Base-by-base conservation (phyloP, 768 basidiomycete genomes). In the Mycena amicta region DNA sequence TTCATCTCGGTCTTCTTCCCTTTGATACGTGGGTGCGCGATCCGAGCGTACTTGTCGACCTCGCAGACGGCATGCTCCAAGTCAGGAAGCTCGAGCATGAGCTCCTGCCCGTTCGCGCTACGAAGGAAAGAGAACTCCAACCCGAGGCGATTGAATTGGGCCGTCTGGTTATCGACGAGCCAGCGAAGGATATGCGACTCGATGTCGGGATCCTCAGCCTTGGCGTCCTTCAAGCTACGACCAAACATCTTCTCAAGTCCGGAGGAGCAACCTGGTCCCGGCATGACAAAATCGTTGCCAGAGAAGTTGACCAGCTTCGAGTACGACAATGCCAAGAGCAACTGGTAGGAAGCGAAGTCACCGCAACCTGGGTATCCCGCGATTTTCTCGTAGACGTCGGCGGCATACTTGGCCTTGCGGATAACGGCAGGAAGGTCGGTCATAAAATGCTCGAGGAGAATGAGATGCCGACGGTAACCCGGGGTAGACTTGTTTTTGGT, bases 51-150 rank as follows among this genome's bases (percentile, higher is more conserved):
- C 67, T 92, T 90, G 73, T 91, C 88, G 45, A 88, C 77, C 68
- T 93, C 91, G 72, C 91, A 93, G 16, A 92, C 72, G 1, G 85
- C 77, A 68, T 93, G 91, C 73, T 93, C 91, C 53, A 92, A 75
- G 68, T 93, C 91, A 33, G 85, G 83, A 50, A 90, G 73, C 63
- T 80, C 78, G 77, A 88, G 83, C 5, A 82, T 81, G 13, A 82
- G 74, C 16, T 67, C 63, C 3, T 77, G 3, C 2, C 57, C 57
- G 4, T 25, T 28, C n/a, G 40, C 58, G 0, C 79, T 76, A 18
- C 86, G 83, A 12, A 88, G 72, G 18, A 80, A 81, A 0, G 77
- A 72, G 61, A 87, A 84, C 0, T 73, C 55, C 40, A 88, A 66
- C 3, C 83, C 83, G 30, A 89, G 74, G 16, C 87, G 82, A 45